Evolutionary conservation across 2,329 filamentous ascomycete genomes (phyloP), one percentile per base, ranked within the genome.

Genomic region (Cladosporium sp.): DNA sequence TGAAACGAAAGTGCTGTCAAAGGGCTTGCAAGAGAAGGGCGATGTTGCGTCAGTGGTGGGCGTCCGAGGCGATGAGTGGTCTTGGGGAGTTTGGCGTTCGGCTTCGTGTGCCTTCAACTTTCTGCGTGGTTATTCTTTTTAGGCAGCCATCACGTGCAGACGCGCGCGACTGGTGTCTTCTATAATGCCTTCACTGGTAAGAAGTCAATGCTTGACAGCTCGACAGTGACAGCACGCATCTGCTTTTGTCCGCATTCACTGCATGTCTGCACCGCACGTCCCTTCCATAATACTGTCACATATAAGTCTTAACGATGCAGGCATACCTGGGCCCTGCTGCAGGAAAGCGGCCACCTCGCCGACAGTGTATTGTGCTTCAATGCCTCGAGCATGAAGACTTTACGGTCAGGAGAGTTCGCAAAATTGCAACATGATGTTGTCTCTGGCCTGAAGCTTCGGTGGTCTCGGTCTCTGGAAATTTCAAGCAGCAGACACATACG

Each of bases 81-180:
- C 18, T n/a, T 44, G 7, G 5, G 38, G 38, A 7, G 36, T 41
- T n/a, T 21, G 55, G 12, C n/a, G 30, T 38, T 38, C 21, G 55
- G 34, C 34, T 24, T 58, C 55, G 21, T 28, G 21, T 41, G 55
- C 55, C 34, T 58, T 28, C 32, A 12, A 14, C n/a, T 58, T 57
- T 41, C 34, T 58, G 34, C 55, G 5, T 58, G 21, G 34, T 41
- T n/a, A 3, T 58, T 28, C 34, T 58, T 41, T 41, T 58, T 26
- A 58, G 55, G 55, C 55, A 58, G 34, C 54, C 55, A 12, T 55
- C 52, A 58, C 55, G 55, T 41, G 55, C 15, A n/a, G 21, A 34
- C 30, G 14, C 55, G 55, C 28, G 38, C 38, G 38, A 44, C 15
- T n/a, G 18, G 38, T 44, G 15, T n/a, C 38, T n/a, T n/a, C 38